These are phyloP conservation scores for Chytriomyces confervae DNA, from an alignment of 192 early-diverging fungal genomes.

Conservation along the genomic window DNA sequence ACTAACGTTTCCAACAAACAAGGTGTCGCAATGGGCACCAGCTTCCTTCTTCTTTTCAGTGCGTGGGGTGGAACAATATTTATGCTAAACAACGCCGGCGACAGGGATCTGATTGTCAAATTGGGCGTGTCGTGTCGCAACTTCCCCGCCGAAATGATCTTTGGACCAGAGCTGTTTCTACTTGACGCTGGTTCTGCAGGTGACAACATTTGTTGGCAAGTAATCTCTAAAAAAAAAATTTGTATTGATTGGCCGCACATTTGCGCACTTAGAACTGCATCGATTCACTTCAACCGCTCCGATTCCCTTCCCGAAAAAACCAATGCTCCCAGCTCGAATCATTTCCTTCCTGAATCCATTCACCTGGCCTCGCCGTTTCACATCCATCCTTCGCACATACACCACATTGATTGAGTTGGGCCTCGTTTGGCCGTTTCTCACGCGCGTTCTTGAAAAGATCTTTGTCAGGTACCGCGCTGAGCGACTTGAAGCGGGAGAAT, in stretches of 20 bases:
- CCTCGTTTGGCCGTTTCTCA: slow-evolving; percentile 29
- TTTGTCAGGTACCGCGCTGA: slow-evolving; percentile 24
- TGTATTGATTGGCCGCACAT: too few relatives aligned
- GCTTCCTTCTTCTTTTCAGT: slow-evolving; percentile 39
- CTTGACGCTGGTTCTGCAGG: slow-evolving; percentile 10
- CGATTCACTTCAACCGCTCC: slow-evolving; percentile 7
- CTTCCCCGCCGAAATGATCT: slow-evolving; percentile 28
- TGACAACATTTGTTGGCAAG: neutral
- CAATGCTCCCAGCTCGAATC: slow-evolving; percentile 1
- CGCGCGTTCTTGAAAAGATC: slow-evolving; percentile 1
- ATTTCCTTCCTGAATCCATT: slow-evolving; percentile 28
- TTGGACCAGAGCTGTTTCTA: slow-evolving; percentile 22
- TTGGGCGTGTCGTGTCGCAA: slow-evolving; percentile 12
- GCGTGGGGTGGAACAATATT: neutral
- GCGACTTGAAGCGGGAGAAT: slow-evolving; percentile 13
- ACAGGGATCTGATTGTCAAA: slow-evolving; percentile 22
- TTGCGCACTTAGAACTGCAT: slow-evolving; percentile 14
- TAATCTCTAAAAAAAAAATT: neutral
- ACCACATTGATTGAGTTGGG: slow-evolving; percentile 33
- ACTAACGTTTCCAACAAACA: slow-evolving; percentile 82
- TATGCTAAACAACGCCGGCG: neutral
- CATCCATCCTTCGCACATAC: slow-evolving; percentile 12
- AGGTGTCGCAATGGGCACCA: slow-evolving; percentile 64
- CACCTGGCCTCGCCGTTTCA: slow-evolving; percentile 4
- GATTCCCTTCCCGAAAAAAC: slow-evolving; percentile 16